Conservation (phyloP, 805 yeast species). For the Saturnispora quitensis region DNA sequence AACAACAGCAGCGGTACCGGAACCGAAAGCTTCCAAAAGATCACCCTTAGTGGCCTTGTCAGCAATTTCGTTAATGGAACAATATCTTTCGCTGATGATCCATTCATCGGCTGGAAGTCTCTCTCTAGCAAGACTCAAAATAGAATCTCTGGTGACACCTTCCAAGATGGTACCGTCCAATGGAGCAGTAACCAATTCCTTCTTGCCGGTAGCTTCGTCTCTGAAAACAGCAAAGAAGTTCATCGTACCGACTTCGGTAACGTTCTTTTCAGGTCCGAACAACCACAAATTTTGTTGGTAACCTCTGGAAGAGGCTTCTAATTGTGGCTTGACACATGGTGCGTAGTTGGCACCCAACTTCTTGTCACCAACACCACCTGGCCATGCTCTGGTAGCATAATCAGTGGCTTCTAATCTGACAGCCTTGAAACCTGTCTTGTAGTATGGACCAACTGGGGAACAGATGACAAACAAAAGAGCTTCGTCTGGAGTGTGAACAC, state of each 20-base stretch:
- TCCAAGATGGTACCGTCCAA: conserved; percentile 94
- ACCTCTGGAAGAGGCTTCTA: conserved; percentile 84
- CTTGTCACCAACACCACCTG: conserved; percentile 95
- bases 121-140: conserved; percentile 66
- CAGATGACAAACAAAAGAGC: conserved; percentile 83
- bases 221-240: conserved; percentile 84
- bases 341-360: conserved; percentile 98
- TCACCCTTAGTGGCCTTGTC: conserved; percentile 73
- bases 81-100: conserved; percentile 77
- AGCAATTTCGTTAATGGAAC: conserved; percentile 69
- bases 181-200: conserved; percentile 92
- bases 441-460: conserved; percentile 96
- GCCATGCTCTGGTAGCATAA: conserved; percentile 97
- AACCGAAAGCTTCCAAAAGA: conserved; percentile 88
- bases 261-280: conserved; percentile 77
- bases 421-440: conserved; percentile 91
- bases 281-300: conserved; percentile 96
- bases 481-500: conserved; percentile 73
- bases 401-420: conserved; percentile 92
- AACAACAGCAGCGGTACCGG: conserved; percentile 97
- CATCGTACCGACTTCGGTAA: conserved; percentile 98
- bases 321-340: conserved; percentile 86
- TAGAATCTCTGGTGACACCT: conserved; percentile 93
- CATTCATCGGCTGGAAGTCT: conserved; percentile 70
- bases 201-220: conserved; percentile 66